phyloP scores from a whole-genome alignment of 2,329 filamentous ascomycete species.

The Nemania diffusa region DNA sequence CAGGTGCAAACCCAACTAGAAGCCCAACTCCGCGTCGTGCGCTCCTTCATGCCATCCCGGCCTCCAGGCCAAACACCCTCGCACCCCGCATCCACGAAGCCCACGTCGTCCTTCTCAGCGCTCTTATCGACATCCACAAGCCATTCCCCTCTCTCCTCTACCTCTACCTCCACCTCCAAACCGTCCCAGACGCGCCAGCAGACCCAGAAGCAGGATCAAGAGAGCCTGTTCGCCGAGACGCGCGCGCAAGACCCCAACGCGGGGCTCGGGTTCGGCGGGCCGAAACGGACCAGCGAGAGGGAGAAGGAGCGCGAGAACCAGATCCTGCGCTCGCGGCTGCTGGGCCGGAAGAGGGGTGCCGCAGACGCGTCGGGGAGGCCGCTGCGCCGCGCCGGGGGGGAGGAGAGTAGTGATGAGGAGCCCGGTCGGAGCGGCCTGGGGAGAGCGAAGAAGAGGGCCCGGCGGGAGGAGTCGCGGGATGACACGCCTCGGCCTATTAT shows the following conservation, averaged over 20 bases:
- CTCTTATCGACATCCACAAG: conserved; percentile 30
- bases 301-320: conserved; percentile 35
- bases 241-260: conserved; percentile 44
- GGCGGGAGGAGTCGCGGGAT: conserved; percentile 27
- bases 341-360: conserved; percentile 40
- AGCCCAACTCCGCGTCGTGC: conserved; percentile 36
- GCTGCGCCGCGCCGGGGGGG: conserved; percentile 26
- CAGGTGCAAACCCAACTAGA: conserved; percentile 45
- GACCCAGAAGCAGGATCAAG: conserved; percentile 15
- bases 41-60: conserved; percentile 30
- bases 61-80: not conserved
- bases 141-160: not conserved
- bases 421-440: conserved; percentile 48
- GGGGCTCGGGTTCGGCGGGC: conserved; percentile 38
- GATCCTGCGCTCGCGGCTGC: conserved; percentile 39
- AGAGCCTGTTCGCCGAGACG: conserved; percentile 40
- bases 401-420: conserved; percentile 47
- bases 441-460: conserved; percentile 44
- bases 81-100: conserved; percentile 11
- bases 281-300: conserved; percentile 16
- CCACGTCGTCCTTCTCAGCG: conserved; percentile 34
- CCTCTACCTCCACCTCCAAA: not conserved
- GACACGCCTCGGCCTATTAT: not conserved
- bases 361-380: conserved; percentile 22
- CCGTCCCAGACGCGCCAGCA: not conserved